Percentiles rank a stretch among this genome's conserved stretches.
These are phyloP conservation scores for Trypanosoma brucei DNA, from an alignment of 208 protist genomes.

Conservation along the genomic window DNA sequence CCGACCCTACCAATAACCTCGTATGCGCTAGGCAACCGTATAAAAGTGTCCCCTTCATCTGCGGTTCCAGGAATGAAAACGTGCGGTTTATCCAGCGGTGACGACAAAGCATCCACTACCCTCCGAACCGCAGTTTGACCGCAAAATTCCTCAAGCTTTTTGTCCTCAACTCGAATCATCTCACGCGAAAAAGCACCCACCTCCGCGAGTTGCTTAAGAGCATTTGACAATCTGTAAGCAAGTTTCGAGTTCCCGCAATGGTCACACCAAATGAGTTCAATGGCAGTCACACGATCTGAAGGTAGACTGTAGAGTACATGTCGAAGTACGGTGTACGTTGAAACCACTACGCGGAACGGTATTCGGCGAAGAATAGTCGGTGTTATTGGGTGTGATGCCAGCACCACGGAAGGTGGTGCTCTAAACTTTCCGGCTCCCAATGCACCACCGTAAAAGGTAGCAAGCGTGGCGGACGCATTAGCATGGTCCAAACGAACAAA, in stretches of 20 bases:
- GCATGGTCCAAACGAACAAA: conserved; percentile 88
- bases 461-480: conserved; percentile 65
- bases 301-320: conserved; percentile 47
- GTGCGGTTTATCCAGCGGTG: conserved; percentile 7
- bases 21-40: conserved; percentile 50
- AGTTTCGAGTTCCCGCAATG: conserved; percentile 45
- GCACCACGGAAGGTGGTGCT: conserved; percentile 9
- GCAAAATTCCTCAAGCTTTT: conserved; percentile 30
- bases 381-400: conserved; percentile 56
- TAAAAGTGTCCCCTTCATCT: conserved; percentile 12
- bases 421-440: conserved; percentile 8
- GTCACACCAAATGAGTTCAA: conserved; percentile 60
- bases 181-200: conserved; percentile 52
- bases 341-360: conserved; percentile 55
- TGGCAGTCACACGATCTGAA: conserved; percentile 27
- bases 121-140: conserved; percentile 9
- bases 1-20: conserved; percentile 53
- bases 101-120: conserved; percentile 15
- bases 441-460: conserved; percentile 41
- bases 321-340: conserved; percentile 49
- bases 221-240: conserved; percentile 57
- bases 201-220: conserved; percentile 48
- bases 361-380: conserved; percentile 59
- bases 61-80: conserved; percentile 8
- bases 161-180: conserved; percentile 21